phyloP scores from a whole-genome alignment of 2,329 filamentous ascomycete genomes.

The Nakataea oryzae region DNA sequence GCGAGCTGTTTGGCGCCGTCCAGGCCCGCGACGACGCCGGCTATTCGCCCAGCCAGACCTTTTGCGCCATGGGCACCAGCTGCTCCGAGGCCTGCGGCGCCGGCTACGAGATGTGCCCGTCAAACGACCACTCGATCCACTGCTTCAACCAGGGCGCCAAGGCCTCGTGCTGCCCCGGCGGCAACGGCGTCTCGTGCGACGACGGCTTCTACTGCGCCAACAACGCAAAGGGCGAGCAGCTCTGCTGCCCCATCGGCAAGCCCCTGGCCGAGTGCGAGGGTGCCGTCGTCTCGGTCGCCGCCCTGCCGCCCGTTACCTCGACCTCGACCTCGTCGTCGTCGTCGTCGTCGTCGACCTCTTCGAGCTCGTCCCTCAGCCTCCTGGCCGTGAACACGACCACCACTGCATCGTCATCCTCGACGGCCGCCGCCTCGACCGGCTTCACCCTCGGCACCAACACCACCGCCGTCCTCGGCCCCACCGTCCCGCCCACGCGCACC shows the following conservation, averaged over 20 bases:
- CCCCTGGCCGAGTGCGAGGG: slow-evolving; percentile 45
- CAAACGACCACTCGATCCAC: slow-evolving; percentile 38
- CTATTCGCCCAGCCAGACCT: slow-evolving; percentile 36
- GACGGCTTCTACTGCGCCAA: slow-evolving; percentile 46
- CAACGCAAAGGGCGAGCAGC: slow-evolving; percentile 41
- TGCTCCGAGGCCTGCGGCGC: slow-evolving; percentile 46
- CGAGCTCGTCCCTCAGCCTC: neutral
- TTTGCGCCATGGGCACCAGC: slow-evolving; percentile 37
- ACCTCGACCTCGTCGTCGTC: slow-evolving; percentile 13
- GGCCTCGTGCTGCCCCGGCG: slow-evolving; percentile 47
- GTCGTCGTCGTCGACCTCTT: neutral
- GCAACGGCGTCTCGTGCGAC: slow-evolving; percentile 50
- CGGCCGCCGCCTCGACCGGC: neutral
- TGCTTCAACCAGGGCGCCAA: slow-evolving; percentile 43
- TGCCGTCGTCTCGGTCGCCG: slow-evolving; percentile 34
- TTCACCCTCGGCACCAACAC: neutral
- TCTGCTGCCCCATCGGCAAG: slow-evolving; percentile 50
- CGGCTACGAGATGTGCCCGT: slow-evolving; percentile 37
- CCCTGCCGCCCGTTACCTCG: slow-evolving; percentile 22
- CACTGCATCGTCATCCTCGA: neutral
- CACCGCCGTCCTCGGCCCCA: neutral
- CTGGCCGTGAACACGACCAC: neutral
- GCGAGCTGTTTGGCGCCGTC: slow-evolving; percentile 22
- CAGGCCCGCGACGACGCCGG: slow-evolving; percentile 27
- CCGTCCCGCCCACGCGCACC: neutral